Evolutionary conservation across 495 filamentous ascomycete species (phyloP), one percentile per base, ranked within the genome.

Genomic region (Aspergillus conjunctus): DNA sequence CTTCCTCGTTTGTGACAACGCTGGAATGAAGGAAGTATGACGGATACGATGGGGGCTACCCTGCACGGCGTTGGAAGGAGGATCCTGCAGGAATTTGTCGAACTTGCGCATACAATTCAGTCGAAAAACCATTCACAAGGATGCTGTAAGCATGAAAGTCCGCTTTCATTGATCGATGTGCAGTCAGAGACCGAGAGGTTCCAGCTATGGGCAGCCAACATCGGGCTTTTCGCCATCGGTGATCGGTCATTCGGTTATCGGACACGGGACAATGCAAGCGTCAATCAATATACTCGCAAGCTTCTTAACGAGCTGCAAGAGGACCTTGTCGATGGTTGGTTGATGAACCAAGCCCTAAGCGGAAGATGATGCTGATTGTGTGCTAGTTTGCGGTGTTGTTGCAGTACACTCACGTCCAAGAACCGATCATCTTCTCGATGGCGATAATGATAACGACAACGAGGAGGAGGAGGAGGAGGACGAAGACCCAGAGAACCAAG

Each of bases 181-280:
- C 51, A 21, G 51, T 53, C 51, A 15, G 51, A 53, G 11, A 34
- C 5, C 9, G 51, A 53, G 51, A 53, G 51, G 37, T 53, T 53
- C 17, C 51, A 37, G 17, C 32, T 53, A 33, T 53, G 51, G 51
- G 51, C 51, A n/a, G 51, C 51, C 5, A 53, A 53, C 32, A 53
- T 53, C 5, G 51, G 51, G 2, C 51, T 53, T 7, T 53, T 34
- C 37, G 51, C 26, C 8, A n/a, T 20, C 30, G 51, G 51, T 15
- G 51, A 53, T 37, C 26, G 51, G 18, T 53, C 51, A 20, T 37
- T 53, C n/a, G 51, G 37, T 14, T 53, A 53, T 37, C 51, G 51
- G 0, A 17, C n/a, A 5, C 51, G 51, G 14, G 51, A 53, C 30
- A 33, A 11, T n/a, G 2, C 10, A 53, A 20, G 26, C 30, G 30